Percentiles rank a stretch among this genome's conserved stretches.
phyloP scores from a whole-genome alignment of 2,329 filamentous ascomycete genomes.

The Ophiostoma fasciatum region DNA sequence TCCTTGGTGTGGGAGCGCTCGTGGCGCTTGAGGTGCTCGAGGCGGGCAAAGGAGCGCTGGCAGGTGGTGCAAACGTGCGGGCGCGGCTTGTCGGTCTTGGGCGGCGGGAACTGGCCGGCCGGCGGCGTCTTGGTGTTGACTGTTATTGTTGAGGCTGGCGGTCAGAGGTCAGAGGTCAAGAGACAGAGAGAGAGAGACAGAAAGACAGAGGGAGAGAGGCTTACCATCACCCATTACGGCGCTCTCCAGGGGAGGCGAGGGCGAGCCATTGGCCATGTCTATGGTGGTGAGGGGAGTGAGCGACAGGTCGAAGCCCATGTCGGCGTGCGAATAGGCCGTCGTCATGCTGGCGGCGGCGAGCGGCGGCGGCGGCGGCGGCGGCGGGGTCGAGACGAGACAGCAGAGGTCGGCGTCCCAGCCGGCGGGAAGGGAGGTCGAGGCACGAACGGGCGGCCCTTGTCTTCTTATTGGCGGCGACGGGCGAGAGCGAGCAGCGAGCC shows the following conservation, averaged over 20 bases:
- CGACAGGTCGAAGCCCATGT: constrained; percentile 11
- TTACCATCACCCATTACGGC: constrained; percentile 16
- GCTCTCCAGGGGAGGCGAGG: constrained; percentile 6
- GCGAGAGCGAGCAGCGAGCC: not conserved
- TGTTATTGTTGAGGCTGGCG: constrained; percentile 34
- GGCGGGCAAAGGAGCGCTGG: constrained; percentile 76
- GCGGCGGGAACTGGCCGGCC: constrained; percentile 48
- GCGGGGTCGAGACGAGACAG: no score
- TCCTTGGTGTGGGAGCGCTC: constrained; percentile 98
- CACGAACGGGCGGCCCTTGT: no score
- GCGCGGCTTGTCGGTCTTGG: constrained; percentile 93
- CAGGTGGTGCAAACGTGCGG: constrained; percentile 91
- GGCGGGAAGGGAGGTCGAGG: no score
- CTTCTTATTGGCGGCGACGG: not conserved
- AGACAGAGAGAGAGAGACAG: no score
- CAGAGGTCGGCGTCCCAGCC: not conserved
- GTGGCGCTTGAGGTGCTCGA: constrained; percentile 95
- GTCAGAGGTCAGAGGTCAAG: no score
- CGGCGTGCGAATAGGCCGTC: constrained; percentile 11
- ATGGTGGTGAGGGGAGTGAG: constrained; percentile 4
- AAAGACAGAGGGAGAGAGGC: no score
- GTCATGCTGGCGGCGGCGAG: not conserved
- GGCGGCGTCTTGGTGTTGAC: constrained; percentile 30
- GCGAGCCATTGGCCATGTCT: constrained; percentile 14
- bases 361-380: no score